These are phyloP conservation scores for Pythium angustatum DNA, from an alignment of 352 stramenopile species.

Conservation along the genomic window DNA sequence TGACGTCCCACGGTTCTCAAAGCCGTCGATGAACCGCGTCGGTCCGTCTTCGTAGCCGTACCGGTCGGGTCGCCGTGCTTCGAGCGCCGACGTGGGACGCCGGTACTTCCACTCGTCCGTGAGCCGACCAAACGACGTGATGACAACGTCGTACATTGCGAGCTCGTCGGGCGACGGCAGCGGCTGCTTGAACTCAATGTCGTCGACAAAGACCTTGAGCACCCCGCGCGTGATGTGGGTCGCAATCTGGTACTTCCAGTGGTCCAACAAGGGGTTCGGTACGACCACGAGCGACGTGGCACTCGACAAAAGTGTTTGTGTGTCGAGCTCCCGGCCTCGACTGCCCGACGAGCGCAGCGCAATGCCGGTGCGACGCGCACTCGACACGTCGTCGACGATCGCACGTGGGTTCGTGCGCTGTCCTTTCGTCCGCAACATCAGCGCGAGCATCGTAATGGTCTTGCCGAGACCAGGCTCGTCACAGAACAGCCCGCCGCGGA, in stretches of 20 bases:
- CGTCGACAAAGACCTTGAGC: conserved; percentile 31
- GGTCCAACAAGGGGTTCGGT: conserved; percentile 68
- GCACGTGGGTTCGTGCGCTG: conserved; percentile 32
- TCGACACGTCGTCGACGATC: not conserved
- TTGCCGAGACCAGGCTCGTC: conserved; percentile 85
- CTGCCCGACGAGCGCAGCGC: conserved; percentile 43
- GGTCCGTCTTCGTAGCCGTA: conserved; percentile 62
- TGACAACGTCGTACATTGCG: conserved; percentile 64
- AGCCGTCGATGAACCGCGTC: conserved; percentile 59
- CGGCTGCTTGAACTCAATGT: conserved; percentile 32
- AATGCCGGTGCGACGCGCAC: not conserved
- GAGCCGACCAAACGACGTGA: conserved; percentile 72
- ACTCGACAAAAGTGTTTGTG: conserved; percentile 48
- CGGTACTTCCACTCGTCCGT: conserved; percentile 64
- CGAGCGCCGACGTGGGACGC: conserved; percentile 57
- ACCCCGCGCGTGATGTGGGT: conserved; percentile 38
- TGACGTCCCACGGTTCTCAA: conserved; percentile 50
- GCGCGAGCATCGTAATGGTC: conserved; percentile 83
- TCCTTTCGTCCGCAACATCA: conserved; percentile 79
- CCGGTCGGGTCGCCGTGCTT: conserved; percentile 61
- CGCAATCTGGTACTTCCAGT: conserved; percentile 80
- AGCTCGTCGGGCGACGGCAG: conserved; percentile 49
- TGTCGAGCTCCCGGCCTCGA: conserved; percentile 46
- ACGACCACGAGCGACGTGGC: conserved; percentile 68
- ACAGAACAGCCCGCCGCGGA: conserved; percentile 76